phyloP scores from a whole-genome alignment of 768 basidiomycete genomes.

The Mycena rebaudengoi region DNA sequence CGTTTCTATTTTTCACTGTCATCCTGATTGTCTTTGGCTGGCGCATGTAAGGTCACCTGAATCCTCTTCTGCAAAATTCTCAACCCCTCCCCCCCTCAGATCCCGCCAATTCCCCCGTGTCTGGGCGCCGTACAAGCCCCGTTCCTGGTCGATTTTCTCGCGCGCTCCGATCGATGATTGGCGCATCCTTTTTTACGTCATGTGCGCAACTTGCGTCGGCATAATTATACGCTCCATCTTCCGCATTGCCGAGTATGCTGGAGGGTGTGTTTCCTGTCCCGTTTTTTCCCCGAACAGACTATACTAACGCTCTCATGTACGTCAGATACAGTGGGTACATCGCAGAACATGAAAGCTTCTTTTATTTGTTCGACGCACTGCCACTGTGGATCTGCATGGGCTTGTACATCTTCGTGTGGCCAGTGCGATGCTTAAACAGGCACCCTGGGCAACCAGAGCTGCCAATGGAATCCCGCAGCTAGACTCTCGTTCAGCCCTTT shows the following conservation, averaged over 20 bases:
- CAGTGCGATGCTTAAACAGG: background rate
- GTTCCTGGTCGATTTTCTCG: slow-evolving; percentile 1
- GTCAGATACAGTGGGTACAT: slow-evolving; percentile 43
- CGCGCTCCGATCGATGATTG: slow-evolving; percentile 19
- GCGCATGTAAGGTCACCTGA: slow-evolving; percentile 12
- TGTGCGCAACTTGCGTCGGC: slow-evolving; percentile 10
- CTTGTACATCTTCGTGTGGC: slow-evolving; percentile 41
- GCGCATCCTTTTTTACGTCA: slow-evolving; percentile 8
- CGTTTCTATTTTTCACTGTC: slow-evolving; percentile 47
- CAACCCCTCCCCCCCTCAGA: background rate
- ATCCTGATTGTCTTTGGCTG: slow-evolving; percentile 42
- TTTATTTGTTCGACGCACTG: slow-evolving; percentile 62
- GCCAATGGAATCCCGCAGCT: too few species aligned
- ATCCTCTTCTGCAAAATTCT: background rate
- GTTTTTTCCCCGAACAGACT: background rate
- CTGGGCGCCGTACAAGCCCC: background rate
- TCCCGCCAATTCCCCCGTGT: slow-evolving; percentile 3
- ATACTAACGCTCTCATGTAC: background rate
- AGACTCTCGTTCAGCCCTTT: too few species aligned
- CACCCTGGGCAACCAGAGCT: background rate
- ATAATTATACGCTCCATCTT: slow-evolving; percentile 58
- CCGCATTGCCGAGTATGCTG: slow-evolving; percentile 55
- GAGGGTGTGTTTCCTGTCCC: slow-evolving; percentile 44
- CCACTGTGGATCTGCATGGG: slow-evolving; percentile 57
- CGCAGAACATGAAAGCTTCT: slow-evolving; percentile 55